Base-by-base conservation (phyloP, 2,329 filamentous ascomycete species). In the Fusarium sulawesiense region DNA sequence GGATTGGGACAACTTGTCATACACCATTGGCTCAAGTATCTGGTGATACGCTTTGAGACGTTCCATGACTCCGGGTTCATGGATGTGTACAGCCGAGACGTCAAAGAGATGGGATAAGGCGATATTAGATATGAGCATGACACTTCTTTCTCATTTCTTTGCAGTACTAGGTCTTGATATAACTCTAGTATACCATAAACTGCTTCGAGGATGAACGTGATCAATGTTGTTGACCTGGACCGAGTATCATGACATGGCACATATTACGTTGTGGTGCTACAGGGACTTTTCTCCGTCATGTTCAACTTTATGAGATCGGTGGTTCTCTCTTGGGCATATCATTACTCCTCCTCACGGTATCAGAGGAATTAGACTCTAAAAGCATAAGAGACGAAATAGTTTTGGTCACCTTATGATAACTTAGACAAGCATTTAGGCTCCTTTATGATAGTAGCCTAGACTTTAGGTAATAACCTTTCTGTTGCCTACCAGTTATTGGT, bases 201-300 rank as follows among this genome's bases (percentile, higher is more conserved):
- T n/a, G 2, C 18, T 37, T 37, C 0, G 18, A 7, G 1, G 10
- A 37, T 3, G 10, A 37, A 7, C 1, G 1, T 7, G 34, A 3
- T 37, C 6, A 7, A 3, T n/a, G 6, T 12, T 37, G 34, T n/a
- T 12, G 10, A 1, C 10, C 3, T 12, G 34, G 1, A 1, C 10
- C 0, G 18, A n/a, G 34, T 7, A 37, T n/a, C 34, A 37, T 37
- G 34, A 7, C 18, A 37, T 37, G 18, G 6, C 34, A n/a, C 18
- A 37, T 37, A 7, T 7, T 7, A 7, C 34, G 18, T n/a, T 37
- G 18, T 37, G 18, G 34, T 37, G 34, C 34, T 12, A 37, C 34
- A n/a, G 18, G 9, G 34, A n/a, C 34, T n/a, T n/a, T n/a, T n/a
- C 18, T 37, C 6, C 34, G 18, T n/a, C 34, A 37, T 37, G 34